Conservation (phyloP, 306 rosid species). For the Ormosia emarginata region DNA sequence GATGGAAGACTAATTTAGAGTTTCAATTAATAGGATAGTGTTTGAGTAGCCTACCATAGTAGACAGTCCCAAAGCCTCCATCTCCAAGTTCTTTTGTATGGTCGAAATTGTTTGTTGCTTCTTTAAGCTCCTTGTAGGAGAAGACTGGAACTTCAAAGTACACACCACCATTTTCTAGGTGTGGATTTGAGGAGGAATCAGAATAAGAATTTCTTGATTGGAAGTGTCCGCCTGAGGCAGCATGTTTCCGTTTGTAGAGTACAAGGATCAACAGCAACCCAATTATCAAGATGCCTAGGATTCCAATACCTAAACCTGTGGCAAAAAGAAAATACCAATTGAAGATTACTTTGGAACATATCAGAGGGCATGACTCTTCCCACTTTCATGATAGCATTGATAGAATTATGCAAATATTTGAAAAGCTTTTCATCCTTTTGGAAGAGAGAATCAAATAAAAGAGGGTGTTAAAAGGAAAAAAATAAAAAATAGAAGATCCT, state of each 20-base stretch:
- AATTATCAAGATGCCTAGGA: constrained; percentile 13
- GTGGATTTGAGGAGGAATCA: constrained; percentile 1
- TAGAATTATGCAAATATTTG: background rate
- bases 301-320: constrained; percentile 34
- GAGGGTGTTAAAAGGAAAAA: background rate
- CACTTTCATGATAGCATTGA: background rate
- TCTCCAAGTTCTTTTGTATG: constrained; percentile 61
- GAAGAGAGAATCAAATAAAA: background rate
- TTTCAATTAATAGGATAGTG: background rate
- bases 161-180: background rate
- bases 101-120: constrained; percentile 65
- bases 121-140: constrained; percentile 41
- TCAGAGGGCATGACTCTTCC: background rate
- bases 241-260: constrained; percentile 25
- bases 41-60: constrained; percentile 34
- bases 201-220: constrained; percentile 18
- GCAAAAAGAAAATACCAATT: background rate
- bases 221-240: background rate
- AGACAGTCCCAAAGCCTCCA: constrained; percentile 51
- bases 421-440: background rate
- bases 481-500: background rate
- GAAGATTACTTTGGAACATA: background rate
- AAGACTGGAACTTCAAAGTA: constrained; percentile 33
- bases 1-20: background rate
- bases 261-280: constrained; percentile 6